phyloP scores from a whole-genome alignment of 2,329 filamentous ascomycete genomes.

The Monosporascus sp. region DNA sequence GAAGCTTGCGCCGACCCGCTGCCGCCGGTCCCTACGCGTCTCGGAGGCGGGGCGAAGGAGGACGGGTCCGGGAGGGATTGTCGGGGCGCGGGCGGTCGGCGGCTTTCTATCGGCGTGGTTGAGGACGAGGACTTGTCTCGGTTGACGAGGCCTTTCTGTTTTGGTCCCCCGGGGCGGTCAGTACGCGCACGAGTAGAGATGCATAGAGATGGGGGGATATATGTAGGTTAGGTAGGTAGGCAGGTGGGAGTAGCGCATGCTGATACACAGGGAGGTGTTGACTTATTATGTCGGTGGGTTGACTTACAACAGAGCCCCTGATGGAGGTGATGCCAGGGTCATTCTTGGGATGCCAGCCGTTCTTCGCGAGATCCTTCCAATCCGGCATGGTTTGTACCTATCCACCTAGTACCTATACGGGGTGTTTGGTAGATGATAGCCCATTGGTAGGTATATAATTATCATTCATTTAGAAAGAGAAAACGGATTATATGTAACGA shows the following conservation, averaged over 20 bases:
- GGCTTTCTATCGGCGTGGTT: conserved; percentile 17
- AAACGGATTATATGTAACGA: no score
- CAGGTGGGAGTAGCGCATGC: conserved; percentile 1
- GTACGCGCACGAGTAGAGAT: conserved; percentile 4
- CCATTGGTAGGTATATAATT: no score
- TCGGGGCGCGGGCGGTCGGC: conserved; percentile 54
- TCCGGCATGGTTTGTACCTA: conserved; percentile 35
- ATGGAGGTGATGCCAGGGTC: conserved; percentile 27
- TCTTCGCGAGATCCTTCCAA: conserved; percentile 44
- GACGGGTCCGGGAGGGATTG: conserved; percentile 68
- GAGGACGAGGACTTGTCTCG: conserved; percentile 29
- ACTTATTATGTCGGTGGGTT: neutral
- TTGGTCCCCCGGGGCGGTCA: neutral
- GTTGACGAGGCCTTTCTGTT: conserved; percentile 42
- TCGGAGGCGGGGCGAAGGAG: conserved; percentile 78
- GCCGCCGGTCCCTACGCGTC: conserved; percentile 37
- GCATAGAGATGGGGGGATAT: neutral
- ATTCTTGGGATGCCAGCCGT: conserved; percentile 50
- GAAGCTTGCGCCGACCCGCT: conserved; percentile 15
- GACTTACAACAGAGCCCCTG: conserved; percentile 43
- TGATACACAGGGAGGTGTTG: neutral
- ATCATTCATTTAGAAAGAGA: no score
- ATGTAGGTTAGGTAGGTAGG: neutral
- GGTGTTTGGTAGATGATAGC: neutral
- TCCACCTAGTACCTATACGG: neutral